Evolutionary conservation across 2,329 filamentous ascomycete species (phyloP).

Genomic region (Nemania abortiva): DNA sequence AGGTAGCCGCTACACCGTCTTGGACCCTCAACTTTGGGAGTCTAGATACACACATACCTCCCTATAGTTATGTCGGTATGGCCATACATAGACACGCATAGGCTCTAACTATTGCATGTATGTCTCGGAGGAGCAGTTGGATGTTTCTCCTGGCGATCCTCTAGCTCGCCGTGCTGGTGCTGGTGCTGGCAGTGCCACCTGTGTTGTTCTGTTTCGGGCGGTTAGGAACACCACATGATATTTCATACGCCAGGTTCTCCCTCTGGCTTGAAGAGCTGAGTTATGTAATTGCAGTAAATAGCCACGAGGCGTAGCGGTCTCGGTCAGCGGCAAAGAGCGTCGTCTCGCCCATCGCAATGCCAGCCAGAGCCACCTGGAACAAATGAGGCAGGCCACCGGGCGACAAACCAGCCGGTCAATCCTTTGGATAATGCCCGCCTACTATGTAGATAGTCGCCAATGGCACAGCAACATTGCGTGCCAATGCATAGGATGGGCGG

Average conservation of each 20-base stretch:
- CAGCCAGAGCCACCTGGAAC: conserved; percentile 26
- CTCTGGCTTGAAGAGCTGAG: conserved; percentile 18
- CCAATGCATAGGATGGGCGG: conserved; percentile 28
- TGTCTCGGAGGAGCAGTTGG: conserved; percentile 2
- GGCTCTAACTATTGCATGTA: not conserved
- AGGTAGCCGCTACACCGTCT: conserved; percentile 12
- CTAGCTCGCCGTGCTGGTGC: not conserved
- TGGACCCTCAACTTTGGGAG: not conserved
- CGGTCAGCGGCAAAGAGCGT: conserved; percentile 39
- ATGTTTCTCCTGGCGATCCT: conserved; percentile 1
- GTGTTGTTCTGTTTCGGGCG: not conserved
- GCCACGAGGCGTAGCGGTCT: conserved; percentile 28
- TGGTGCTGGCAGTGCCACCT: conserved; percentile 11
- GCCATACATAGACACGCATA: not conserved
- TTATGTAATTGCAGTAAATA: conserved; percentile 35
- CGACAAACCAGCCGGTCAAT: conserved; percentile 33
- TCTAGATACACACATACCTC: not conserved
- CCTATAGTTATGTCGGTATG: not conserved
- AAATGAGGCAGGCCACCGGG: not conserved
- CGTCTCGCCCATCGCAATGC: conserved; percentile 9
- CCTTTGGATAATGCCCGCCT: conserved; percentile 10
- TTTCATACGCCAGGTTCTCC: conserved; percentile 4
- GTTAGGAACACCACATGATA: conserved; percentile 13
- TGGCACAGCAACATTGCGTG: conserved; percentile 18
- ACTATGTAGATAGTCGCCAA: conserved; percentile 2